Evolutionary conservation across 2,329 filamentous ascomycete species (phyloP).

Genomic region (Penicillium vulpinum): DNA sequence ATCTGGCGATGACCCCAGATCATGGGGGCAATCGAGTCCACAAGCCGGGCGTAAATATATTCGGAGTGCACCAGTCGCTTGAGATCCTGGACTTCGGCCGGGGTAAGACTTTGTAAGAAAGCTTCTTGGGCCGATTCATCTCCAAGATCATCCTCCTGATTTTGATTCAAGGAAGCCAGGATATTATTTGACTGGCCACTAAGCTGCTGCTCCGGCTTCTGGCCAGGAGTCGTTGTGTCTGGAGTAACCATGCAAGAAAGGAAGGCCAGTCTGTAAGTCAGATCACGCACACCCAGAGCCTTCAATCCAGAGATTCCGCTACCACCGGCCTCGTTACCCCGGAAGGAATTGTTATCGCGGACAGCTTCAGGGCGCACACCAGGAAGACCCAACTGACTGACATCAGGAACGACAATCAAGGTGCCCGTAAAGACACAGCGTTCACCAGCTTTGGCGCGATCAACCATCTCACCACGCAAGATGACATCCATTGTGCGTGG

Average conservation of each 20-base stretch:
- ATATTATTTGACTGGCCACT: constrained; percentile 79
- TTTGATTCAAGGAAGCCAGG: constrained; percentile 77
- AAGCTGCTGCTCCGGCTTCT: constrained; percentile 66
- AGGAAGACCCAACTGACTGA: constrained; percentile 89
- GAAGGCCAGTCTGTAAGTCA: constrained; percentile 96
- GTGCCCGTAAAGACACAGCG: constrained; percentile 98
- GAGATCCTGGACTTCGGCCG: constrained; percentile 85
- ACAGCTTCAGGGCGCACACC: constrained; percentile 80
- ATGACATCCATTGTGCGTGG: constrained; percentile 97
- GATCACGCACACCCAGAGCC: constrained; percentile 86
- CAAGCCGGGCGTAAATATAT: constrained; percentile 89
- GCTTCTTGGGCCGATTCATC: constrained; percentile 86
- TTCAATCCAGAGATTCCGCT: constrained; percentile 86
- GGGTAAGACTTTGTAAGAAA: constrained; percentile 81
- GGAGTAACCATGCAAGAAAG: constrained; percentile 94
- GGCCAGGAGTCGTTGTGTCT: constrained; percentile 77
- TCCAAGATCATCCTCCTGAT: constrained; percentile 66
- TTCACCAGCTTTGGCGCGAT: constrained; percentile 94
- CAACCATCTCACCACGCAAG: constrained; percentile 92
- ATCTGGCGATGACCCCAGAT: constrained; percentile 97
- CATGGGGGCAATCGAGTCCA: constrained; percentile 93
- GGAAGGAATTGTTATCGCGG: constrained; percentile 74
- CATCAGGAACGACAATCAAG: constrained; percentile 93
- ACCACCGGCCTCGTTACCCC: constrained; percentile 78
- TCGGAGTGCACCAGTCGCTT: constrained; percentile 92